Base-by-base conservation (phyloP, 352 stramenopile species). In the Phytophthora pluvialis region DNA sequence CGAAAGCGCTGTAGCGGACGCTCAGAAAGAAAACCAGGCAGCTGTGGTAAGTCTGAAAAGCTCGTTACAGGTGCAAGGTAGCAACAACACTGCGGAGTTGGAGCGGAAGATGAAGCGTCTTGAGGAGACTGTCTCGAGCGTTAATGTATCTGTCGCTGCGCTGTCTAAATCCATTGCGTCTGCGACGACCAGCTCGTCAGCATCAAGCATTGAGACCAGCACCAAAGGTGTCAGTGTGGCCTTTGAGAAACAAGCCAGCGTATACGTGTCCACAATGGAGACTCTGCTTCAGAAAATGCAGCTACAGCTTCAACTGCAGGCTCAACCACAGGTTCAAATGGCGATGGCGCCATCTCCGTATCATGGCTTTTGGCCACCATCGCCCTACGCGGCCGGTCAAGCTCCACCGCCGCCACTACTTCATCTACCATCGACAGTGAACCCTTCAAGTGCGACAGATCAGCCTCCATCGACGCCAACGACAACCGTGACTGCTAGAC, bases 251-350 rank as follows among this genome's bases (percentile, higher is more conserved):
- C 64, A 83, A 44, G 63, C 61, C n/a, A 73, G 35, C 40, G 51
- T 66, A 33, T 80, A 77, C 31, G 47, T 82, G 39, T 67, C 72
- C 7, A 73, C 73, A 9, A 88, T 91, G 55, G 80, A 91, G 21
- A 48, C 61, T 45, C 55, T 86, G 39, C 64, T 91, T 40, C 78
- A 90, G 31, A 83, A 87, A 53, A 81, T 91, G 77, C 75, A 89
- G 59, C 51, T 86, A 11, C 82, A 91, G 51, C 67, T 89, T n/a
- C 80, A 91, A 38, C 43, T 72, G 13, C 72, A 79, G 48, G 9
- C 62, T 4, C 72, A 77, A 21, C 62, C 68, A 15, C 67, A 77
- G 15, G 52, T 51, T 57, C 64, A 70, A 43, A 43, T 75, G 51
- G 29, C 52, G 15, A 71, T 65, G 44, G 43, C 45, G 4, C 45